These are phyloP conservation scores for Pseudogymnoascus verrucosus DNA, from an alignment of 2,329 filamentous ascomycete genomes.

Conservation along the genomic window DNA sequence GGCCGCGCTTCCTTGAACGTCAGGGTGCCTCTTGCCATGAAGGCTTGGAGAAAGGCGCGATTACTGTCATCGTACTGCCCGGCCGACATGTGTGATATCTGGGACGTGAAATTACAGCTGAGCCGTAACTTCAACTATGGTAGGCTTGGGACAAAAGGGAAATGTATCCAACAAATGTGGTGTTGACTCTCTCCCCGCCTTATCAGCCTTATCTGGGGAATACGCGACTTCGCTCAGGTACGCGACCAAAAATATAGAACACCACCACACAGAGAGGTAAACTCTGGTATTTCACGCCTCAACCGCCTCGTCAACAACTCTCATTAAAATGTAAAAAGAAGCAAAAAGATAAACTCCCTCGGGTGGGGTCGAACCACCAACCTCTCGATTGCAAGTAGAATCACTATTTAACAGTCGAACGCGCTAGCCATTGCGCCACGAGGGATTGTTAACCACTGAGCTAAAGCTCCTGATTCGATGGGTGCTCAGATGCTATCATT, in stretches of 20 bases:
- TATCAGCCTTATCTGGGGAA: background rate
- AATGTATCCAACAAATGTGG: background rate
- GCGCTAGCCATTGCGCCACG: conserved; percentile 11
- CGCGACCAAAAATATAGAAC: conserved; percentile 6
- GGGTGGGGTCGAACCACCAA: conserved; percentile 10
- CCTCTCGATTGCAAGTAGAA: conserved; percentile 8
- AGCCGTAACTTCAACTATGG: background rate
- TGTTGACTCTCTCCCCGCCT: conserved; percentile 1
- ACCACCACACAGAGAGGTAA: background rate
- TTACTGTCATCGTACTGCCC: conserved; percentile 48
- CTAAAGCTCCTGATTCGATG: background rate
- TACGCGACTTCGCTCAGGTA: conserved; percentile 6
- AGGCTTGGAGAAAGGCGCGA: conserved; percentile 83
- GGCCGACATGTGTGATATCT: background rate
- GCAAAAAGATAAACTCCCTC: conserved; percentile 5
- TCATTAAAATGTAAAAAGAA: background rate
- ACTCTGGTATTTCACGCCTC: background rate
- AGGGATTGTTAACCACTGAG: conserved; percentile 7
- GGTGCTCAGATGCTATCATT: background rate
- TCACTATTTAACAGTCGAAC: conserved; percentile 9
- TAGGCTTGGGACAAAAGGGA: conserved; percentile 1
- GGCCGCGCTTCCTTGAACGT: conserved; percentile 66
- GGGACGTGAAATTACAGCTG: background rate
- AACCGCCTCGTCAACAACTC: background rate
- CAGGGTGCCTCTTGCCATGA: conserved; percentile 70